Base-by-base conservation (phyloP, 129 eudicot species). In the Tagetes patula region DNA sequence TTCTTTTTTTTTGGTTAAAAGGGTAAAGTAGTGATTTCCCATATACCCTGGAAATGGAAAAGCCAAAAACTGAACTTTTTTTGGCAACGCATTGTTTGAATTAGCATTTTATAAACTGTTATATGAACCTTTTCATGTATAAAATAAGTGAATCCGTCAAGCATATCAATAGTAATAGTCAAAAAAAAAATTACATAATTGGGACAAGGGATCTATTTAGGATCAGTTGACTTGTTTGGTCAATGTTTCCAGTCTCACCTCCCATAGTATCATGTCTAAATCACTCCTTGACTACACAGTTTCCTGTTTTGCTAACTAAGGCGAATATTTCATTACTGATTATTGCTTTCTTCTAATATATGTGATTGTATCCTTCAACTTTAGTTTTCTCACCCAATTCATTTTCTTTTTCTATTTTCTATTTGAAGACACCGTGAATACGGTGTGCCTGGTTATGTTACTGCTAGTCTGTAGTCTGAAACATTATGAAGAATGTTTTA, bases 141-240 rank as follows among this genome's bases (percentile, higher is more conserved):
- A 2, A 46, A 60, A 7, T 9, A 73, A 46, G 59, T 27, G 5
- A 73, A 45, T 43, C 55, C 27, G 13, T 60, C 77, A 61, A 60
- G 27, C 32, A 52, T 70, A 34, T 27, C 14, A n/a, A 36, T 70
- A 34, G 14, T 2, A 8, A 70, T 36, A 50, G 37, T 32, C 62
- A 36, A 37, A 27, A 50, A 34, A 33, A 69, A 12, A 34, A 68
- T 6, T 42, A 45, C 6, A 5, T 39, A 40, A 40, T 5, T 31
- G 63, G 37, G 63, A 56, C 37, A 2, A 56, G 3, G 65, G 20
- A 60, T 1, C 27, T 34, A 34, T 2, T 33, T 27, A 9, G 50
- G 50, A 46, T 46, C 2, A 46, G 50, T 46, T 46, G 11, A 47
- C 52, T 8, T 9, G 52, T 47, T 47, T 58, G 38, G n/a, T 31